These are phyloP conservation scores for Claviceps fusiformis DNA, from an alignment of 2,329 filamentous ascomycete genomes.

Conservation along the genomic window DNA sequence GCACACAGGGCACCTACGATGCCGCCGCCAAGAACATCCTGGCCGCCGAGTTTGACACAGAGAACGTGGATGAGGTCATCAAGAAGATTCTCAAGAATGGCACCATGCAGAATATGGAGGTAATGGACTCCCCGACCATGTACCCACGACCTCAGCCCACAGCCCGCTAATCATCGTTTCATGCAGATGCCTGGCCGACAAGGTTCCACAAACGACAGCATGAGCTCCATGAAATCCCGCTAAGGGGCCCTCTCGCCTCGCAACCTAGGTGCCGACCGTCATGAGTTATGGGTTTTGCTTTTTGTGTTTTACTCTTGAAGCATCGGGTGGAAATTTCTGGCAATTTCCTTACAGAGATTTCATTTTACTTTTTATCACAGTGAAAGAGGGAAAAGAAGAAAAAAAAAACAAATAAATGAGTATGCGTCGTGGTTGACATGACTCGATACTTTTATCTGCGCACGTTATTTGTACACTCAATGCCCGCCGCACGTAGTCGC, in stretches of 20 bases:
- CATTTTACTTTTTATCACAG: not conserved
- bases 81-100: slow-evolving; percentile 70
- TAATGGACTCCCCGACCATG: slow-evolving; percentile 14
- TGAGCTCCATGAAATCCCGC: slow-evolving; percentile 28
- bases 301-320: not conserved
- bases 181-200: slow-evolving; percentile 37
- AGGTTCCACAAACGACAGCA: slow-evolving; percentile 39
- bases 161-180: not conserved
- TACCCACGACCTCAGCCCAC: too few relatives aligned
- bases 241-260: slow-evolving; percentile 11
- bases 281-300: not conserved
- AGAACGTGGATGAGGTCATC: slow-evolving; percentile 67
- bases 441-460: not conserved
- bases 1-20: slow-evolving; percentile 68
- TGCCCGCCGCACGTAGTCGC: not conserved
- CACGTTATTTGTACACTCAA: not conserved
- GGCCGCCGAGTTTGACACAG: slow-evolving; percentile 77
- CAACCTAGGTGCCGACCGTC: not conserved
- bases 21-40: slow-evolving; percentile 60
- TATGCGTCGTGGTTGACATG: not conserved
- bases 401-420: too few relatives aligned
- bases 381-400: not conserved
- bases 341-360: not conserved
- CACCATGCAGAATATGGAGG: slow-evolving; percentile 46
- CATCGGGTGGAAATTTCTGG: not conserved